A percentile compares a stretch with the other conserved stretches of the same genome.
Conservation (phyloP, 2,329 filamentous ascomycete genomes). For the Coniochaeta prunicola region DNA sequence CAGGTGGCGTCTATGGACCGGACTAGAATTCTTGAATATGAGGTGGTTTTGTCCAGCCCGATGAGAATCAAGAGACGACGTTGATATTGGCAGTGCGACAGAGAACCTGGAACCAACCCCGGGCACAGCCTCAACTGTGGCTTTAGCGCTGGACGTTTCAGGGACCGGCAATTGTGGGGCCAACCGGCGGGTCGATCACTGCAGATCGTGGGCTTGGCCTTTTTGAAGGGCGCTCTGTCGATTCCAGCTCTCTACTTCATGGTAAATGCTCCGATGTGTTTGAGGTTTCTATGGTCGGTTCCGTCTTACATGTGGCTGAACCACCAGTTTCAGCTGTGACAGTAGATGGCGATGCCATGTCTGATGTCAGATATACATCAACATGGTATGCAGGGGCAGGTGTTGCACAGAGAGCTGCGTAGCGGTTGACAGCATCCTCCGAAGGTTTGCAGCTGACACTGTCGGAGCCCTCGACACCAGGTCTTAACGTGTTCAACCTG, state of each 20-base stretch:
- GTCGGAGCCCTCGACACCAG: too few species aligned
- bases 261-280: too few species aligned
- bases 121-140: neutral
- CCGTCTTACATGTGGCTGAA: neutral
- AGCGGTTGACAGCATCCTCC: too few species aligned
- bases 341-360: neutral
- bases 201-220: neutral
- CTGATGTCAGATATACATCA: neutral
- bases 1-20: neutral
- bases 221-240: neutral
- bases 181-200: neutral
- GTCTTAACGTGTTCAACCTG: too few species aligned
- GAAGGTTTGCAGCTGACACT: too few species aligned
- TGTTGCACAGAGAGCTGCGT: too few species aligned
- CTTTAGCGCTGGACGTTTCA: neutral
- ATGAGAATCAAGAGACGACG: neutral
- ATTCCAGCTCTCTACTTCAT: too few species aligned
- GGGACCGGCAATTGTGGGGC: neutral
- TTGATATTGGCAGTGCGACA: neutral
- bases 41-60: neutral
- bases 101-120: neutral
- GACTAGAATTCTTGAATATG: neutral
- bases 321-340: neutral
- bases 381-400: neutral
- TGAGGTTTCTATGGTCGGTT: neutral